Percentiles rank a stretch among this genome's conserved stretches.
Conservation (phyloP, 352 stramenopile genomes). For the Globisporangium cylindrosporum region DNA sequence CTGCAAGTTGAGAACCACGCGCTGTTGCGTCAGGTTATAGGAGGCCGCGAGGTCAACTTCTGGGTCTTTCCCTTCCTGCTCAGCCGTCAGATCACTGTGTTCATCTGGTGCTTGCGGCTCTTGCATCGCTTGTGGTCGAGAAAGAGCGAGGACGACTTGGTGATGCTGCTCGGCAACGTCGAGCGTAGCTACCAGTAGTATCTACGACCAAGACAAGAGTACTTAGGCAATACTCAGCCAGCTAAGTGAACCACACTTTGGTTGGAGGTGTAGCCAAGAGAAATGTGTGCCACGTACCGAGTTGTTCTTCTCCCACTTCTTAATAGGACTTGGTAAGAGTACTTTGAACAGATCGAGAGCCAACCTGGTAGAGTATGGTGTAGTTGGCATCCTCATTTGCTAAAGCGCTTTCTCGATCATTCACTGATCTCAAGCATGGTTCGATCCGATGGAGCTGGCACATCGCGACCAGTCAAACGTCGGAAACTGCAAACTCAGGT, state of each 20-base stretch:
- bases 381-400: neutral
- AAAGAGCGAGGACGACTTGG: neutral
- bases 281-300: neutral
- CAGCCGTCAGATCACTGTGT: conserved; percentile 4
- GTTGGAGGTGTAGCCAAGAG: neutral
- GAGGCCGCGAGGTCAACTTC: neutral
- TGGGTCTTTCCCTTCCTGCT: conserved; percentile 7
- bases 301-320: too few relatives aligned
- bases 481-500: neutral
- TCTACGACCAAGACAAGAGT: neutral
- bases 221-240: neutral
- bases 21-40: neutral
- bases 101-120: conserved; percentile 6
- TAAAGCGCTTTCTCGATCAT: neutral
- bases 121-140: neutral
- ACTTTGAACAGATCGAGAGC: too few relatives aligned
- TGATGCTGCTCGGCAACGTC: conserved; percentile 8
- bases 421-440: neutral
- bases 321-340: too few relatives aligned
- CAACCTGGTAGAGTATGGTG: neutral
- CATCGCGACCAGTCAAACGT: neutral
- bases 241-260: neutral
- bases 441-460: neutral
- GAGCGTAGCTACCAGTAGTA: neutral
- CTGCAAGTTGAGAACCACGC: neutral